A percentile compares a stretch with the other conserved stretches of the same genome.
phyloP scores from a whole-genome alignment of 2,329 filamentous ascomycete species.

The Hypocrella siamensis region DNA sequence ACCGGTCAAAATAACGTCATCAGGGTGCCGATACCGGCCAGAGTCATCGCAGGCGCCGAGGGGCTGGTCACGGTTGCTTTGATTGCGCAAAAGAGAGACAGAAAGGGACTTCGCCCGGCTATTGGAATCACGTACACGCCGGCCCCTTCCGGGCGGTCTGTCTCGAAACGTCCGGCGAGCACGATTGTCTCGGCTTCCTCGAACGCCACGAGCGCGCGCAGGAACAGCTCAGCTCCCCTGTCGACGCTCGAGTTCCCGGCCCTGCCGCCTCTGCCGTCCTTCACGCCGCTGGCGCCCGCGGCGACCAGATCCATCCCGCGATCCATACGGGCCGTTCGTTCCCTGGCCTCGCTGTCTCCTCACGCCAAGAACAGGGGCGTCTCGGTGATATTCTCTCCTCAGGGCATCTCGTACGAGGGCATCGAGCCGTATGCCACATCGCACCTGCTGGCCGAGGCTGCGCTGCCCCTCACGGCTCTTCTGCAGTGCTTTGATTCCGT shows the following conservation, averaged over 20 bases:
- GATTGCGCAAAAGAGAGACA: constrained; percentile 43
- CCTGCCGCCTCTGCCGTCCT: constrained; percentile 5
- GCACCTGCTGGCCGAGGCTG: constrained; percentile 38
- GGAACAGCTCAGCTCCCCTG: constrained; percentile 1
- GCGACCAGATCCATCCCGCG: constrained; percentile 17
- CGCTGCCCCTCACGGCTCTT: constrained; percentile 46
- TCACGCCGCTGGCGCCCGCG: constrained; percentile 19
- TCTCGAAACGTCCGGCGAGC: constrained; percentile 6
- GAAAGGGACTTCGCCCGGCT: constrained; percentile 47
- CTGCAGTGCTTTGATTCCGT: constrained; percentile 49
- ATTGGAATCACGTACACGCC: constrained; percentile 59
- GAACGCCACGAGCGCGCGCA: constrained; percentile 3
- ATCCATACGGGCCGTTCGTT: constrained; percentile 20
- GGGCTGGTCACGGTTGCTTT: constrained; percentile 60
- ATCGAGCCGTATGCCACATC: constrained; percentile 39
- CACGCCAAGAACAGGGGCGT: constrained; percentile 27
- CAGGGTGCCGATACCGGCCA: constrained; percentile 36
- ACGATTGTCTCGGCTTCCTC: constrained; percentile 7
- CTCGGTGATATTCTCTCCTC: constrained; percentile 49
- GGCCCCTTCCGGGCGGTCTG: constrained; percentile 19
- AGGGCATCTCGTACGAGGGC: constrained; percentile 39
- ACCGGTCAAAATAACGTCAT: constrained; percentile 17
- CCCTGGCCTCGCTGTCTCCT: constrained; percentile 17
- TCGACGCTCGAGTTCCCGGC: constrained; percentile 1
- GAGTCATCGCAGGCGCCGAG: constrained; percentile 31